Base-by-base conservation (phyloP, 768 basidiomycete genomes). In the Mrakia hoshinonis region DNA sequence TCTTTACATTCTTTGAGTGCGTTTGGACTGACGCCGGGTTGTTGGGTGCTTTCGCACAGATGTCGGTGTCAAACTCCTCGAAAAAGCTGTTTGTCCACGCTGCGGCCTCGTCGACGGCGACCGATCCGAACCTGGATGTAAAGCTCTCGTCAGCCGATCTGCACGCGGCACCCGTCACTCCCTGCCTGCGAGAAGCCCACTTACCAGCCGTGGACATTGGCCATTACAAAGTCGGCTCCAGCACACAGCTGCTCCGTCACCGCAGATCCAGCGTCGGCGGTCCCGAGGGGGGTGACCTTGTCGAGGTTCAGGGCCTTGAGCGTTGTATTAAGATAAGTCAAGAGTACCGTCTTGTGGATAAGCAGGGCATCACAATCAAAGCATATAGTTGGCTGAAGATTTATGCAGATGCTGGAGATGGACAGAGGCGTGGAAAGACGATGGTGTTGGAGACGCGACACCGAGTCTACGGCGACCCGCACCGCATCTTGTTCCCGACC, bases 91-190 rank as follows among this genome's bases (percentile, higher is more conserved):
- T 81, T 0, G 91, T 93, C 95, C 95, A 99, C 9, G 75, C 84
- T 0, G 93, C 90, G 0, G 89, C 87, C 4, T 84, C 75, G 5
- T 85, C 78, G 31, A 87, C 85, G 10, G 85, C 83, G 31, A 88
- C 84, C 74, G 88, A 86, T n/a, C 89, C 94, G 78, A 96, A 97
- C 73, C 74, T 81, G 4, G 92, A 87, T 76, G 94, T 92, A 7
- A 92, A 91, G 74, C 95, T 95, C 7, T 90, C 85, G 88, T 93
- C n/a, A n/a, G n/a, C n/a, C n/a, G n/a, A n/a, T n/a, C n/a, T n/a
- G n/a, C n/a, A n/a, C n/a, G n/a, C n/a, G n/a, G n/a, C n/a, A n/a
- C n/a, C n/a, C n/a, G n/a, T n/a, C n/a, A n/a, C n/a, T n/a, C n/a
- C n/a, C n/a, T n/a, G n/a, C n/a, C n/a, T n/a, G n/a, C n/a, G n/a